Percentiles rank a stretch among this genome's conserved stretches.
Conservation (phyloP, 768 basidiomycete genomes). For the Xerocomellus chrysenteron region DNA sequence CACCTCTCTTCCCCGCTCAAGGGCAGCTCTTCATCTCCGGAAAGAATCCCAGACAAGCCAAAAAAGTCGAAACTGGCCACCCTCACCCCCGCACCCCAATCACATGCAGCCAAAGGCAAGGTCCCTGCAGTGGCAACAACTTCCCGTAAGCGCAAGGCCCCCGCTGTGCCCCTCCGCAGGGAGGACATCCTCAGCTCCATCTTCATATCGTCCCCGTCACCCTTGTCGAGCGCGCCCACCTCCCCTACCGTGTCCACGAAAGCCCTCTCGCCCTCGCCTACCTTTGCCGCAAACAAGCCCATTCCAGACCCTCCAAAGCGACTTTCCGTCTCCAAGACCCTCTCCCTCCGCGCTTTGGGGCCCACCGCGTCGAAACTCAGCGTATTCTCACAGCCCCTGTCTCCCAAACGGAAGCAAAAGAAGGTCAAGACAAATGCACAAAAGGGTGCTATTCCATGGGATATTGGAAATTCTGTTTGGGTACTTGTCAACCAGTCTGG, state of each 20-base stretch:
- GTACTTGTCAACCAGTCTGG: constrained; percentile 47
- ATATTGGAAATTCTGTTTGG: constrained; percentile 49
- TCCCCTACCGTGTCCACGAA: constrained; percentile 12
- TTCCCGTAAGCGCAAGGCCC: constrained; percentile 31
- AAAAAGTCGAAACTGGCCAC: constrained; percentile 2
- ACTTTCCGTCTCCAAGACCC: constrained; percentile 7
- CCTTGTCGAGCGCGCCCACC: constrained; percentile 27
- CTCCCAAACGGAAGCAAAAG: constrained; percentile 23
- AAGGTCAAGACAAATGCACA: constrained; percentile 3
- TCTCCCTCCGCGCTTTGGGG: constrained; percentile 10
- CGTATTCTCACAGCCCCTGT: constrained; percentile 20
- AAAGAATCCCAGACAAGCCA: constrained; percentile 15
- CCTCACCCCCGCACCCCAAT: constrained; percentile 8
- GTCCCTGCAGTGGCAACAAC: constrained; percentile 11
- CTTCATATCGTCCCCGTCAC: constrained; percentile 21
- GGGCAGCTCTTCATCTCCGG: constrained; percentile 33
- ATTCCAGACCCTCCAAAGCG: constrained; percentile 3
- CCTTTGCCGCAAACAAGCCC: not conserved
- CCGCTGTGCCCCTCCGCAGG: constrained; percentile 6
- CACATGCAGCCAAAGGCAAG: constrained; percentile 15
- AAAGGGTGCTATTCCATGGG: constrained; percentile 11
- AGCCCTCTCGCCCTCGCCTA: constrained; percentile 21
- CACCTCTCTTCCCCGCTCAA: constrained; percentile 35
- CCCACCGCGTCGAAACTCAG: constrained; percentile 10
- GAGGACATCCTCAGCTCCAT: constrained; percentile 8